These are phyloP conservation scores for Fusarium burgessii DNA, from an alignment of 2,329 filamentous ascomycete species.

Conservation along the genomic window DNA sequence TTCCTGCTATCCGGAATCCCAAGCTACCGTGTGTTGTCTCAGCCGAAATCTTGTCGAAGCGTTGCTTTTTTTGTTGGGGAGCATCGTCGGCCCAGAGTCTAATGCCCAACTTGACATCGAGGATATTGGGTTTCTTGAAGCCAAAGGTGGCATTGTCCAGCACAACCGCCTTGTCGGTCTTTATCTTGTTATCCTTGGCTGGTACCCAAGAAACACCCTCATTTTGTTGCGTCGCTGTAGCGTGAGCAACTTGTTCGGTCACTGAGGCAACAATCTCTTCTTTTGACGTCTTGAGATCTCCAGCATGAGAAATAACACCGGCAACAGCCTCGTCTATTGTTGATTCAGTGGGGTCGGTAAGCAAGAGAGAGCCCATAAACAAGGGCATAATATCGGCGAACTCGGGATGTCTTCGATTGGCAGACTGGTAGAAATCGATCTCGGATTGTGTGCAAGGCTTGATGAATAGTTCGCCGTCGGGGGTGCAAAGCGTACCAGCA, in stretches of 20 bases:
- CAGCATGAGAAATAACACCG: constrained; percentile 56
- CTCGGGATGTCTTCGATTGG: constrained; percentile 72
- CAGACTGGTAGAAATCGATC: constrained; percentile 89
- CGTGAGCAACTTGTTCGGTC: constrained; percentile 48
- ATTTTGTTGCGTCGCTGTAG: constrained; percentile 21
- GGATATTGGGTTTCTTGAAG: constrained; percentile 86
- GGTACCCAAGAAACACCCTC: constrained; percentile 58
- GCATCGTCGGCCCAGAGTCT: constrained; percentile 86
- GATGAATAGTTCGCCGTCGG: constrained; percentile 86
- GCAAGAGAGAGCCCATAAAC: constrained; percentile 82
- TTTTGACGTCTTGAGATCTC: constrained; percentile 50
- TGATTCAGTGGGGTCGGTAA: constrained; percentile 68
- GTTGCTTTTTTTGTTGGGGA: constrained; percentile 66
- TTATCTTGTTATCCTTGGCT: constrained; percentile 69
- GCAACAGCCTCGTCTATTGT: constrained; percentile 62
- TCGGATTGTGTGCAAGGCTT: constrained; percentile 92
- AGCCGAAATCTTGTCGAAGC: constrained; percentile 69
- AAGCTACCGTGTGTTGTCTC: constrained; percentile 70
- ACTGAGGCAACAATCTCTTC: constrained; percentile 52
- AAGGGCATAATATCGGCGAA: constrained; percentile 86
- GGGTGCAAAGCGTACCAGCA: constrained; percentile 89
- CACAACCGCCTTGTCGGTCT: constrained; percentile 83
- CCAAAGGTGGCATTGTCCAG: constrained; percentile 86
- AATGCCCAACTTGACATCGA: constrained; percentile 92
- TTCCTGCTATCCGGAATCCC: constrained; percentile 74